Percentiles rank a stretch among this genome's conserved stretches.
Conservation (phyloP, 306 rosid genomes). For the Vigna reflexopilosa region DNA sequence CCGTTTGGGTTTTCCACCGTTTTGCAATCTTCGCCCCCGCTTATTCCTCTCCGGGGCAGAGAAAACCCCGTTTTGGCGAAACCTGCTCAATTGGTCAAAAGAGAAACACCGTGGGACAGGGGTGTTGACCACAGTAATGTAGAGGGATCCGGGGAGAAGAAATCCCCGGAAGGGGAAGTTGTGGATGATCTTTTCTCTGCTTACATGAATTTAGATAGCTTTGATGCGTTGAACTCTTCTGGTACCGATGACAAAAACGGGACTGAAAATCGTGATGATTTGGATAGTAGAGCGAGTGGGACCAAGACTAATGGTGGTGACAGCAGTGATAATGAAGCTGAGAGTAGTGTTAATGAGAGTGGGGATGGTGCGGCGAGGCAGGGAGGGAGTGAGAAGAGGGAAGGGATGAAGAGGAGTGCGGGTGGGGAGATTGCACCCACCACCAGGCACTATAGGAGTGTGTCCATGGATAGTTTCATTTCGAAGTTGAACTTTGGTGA, state of each 20-base stretch:
- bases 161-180: constrained; percentile 87
- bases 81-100: constrained; percentile 67
- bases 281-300: constrained; percentile 97
- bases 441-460: constrained; percentile 77
- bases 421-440: constrained; percentile 78
- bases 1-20: constrained; percentile 83
- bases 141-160: constrained; percentile 86
- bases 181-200: constrained; percentile 89
- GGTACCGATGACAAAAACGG: constrained; percentile 80
- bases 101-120: constrained; percentile 65
- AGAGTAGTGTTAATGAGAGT: constrained; percentile 80
- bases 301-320: constrained; percentile 86
- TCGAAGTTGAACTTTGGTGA: constrained; percentile 80
- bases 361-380: constrained; percentile 57
- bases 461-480: constrained; percentile 95
- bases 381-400: constrained; percentile 71
- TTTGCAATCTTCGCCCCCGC: constrained; percentile 74
- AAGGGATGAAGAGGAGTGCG: constrained; percentile 78
- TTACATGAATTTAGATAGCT: constrained; percentile 86
- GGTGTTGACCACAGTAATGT: constrained; percentile 50
- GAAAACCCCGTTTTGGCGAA: constrained; percentile 45
- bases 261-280: constrained; percentile 79
- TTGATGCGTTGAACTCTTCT: constrained; percentile 74
- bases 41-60: constrained; percentile 60
- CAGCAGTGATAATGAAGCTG: constrained; percentile 93